Percentiles rank a stretch among this genome's conserved stretches.
Conservation (phyloP, 1,284 basidiomycete genomes). For the Ganoderma sp. region DNA sequence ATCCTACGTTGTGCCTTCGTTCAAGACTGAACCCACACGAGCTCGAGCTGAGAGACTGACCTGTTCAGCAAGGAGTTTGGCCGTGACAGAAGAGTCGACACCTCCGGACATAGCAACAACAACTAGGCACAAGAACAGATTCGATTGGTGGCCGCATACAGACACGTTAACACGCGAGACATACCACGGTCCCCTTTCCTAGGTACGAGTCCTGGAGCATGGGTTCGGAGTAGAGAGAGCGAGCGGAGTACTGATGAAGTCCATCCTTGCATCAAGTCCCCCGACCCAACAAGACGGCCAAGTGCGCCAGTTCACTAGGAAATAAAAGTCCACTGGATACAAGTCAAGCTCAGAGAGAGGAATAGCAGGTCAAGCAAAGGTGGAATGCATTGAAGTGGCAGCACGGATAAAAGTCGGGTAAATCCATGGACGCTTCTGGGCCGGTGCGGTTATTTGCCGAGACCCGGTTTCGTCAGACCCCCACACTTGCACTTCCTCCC, state of each 20-base stretch:
- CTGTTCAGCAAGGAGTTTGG: constrained; percentile 73
- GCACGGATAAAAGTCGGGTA: background rate
- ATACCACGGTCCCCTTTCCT: constrained; percentile 37
- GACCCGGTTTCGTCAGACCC: no score
- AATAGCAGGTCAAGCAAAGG: background rate
- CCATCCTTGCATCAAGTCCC: constrained; percentile 35
- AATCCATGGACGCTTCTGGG: constrained; percentile 17
- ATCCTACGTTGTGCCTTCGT: constrained; percentile 51
- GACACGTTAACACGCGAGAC: background rate
- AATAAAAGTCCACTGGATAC: background rate
- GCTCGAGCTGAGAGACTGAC: constrained; percentile 42
- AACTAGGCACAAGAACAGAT: constrained; percentile 52
- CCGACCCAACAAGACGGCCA: background rate
- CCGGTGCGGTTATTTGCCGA: no score
- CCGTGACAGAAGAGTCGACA: constrained; percentile 91
- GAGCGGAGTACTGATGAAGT: constrained; percentile 31
- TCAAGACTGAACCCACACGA: background rate
- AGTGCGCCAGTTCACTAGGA: background rate
- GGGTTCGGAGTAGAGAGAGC: constrained; percentile 30
- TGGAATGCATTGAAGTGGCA: background rate
- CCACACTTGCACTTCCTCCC: background rate
- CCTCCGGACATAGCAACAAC: constrained; percentile 95
- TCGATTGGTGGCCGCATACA: background rate
- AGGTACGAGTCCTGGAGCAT: constrained; percentile 31
- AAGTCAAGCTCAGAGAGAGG: background rate